phyloP scores from a whole-genome alignment of 2,329 filamentous ascomycete genomes.

The Ramichloridium luteum region DNA sequence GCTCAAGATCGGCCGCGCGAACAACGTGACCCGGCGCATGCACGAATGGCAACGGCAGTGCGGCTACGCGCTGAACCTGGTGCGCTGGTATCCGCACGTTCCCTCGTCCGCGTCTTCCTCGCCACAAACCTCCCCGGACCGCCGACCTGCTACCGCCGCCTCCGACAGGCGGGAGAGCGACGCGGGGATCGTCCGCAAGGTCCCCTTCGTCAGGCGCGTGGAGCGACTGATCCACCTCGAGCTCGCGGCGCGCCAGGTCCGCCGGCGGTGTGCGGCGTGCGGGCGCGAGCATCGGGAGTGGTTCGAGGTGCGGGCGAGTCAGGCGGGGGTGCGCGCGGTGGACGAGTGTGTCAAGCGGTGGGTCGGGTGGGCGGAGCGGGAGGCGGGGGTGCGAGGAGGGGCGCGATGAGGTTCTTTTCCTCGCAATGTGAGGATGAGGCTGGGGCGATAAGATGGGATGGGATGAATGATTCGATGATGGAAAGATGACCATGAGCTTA shows the following conservation, averaged over 20 bases:
- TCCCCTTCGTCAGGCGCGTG: conserved; percentile 75
- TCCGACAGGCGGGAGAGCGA: conserved; percentile 15
- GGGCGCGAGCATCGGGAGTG: conserved; percentile 83
- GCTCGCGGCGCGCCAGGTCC: conserved; percentile 49
- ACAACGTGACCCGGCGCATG: conserved; percentile 81
- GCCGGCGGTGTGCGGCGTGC: conserved; percentile 60
- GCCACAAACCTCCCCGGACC: conserved; percentile 13
- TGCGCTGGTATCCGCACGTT: conserved; percentile 84
- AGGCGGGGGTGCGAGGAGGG: too few species aligned
- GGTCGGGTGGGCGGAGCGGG: conserved; percentile 57
- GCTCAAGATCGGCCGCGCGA: conserved; percentile 53
- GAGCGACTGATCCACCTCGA: conserved; percentile 87
- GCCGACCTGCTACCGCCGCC: conserved; percentile 19
- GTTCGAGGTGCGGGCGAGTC: conserved; percentile 76
- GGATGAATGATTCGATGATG: too few species aligned
- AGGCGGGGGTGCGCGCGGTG: conserved; percentile 54
- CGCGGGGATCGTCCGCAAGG: conserved; percentile 48
- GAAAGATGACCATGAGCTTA: too few species aligned
- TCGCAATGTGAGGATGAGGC: too few species aligned
- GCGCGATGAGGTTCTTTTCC: too few species aligned
- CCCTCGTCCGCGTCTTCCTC: conserved; percentile 16
- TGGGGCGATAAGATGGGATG: too few species aligned
- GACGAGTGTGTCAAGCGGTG: conserved; percentile 70
- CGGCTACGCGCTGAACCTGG: conserved; percentile 72
- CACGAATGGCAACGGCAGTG: conserved; percentile 93